Conservation (phyloP, 176 grass and related monocot species). For the maize (Zea mays) region DNA sequence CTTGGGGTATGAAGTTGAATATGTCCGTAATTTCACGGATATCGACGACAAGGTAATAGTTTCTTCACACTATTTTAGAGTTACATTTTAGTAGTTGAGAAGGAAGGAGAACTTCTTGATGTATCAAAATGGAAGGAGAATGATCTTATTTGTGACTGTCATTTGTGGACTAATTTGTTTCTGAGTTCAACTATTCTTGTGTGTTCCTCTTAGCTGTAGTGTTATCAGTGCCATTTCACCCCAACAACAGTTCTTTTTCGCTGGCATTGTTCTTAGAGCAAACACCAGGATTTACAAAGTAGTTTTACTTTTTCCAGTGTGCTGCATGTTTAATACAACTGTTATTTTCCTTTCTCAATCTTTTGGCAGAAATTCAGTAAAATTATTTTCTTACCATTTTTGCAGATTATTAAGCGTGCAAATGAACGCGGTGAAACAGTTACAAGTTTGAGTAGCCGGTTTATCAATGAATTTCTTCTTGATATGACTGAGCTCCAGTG, state of each 20-base stretch:
- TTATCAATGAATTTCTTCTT: conserved; percentile 73
- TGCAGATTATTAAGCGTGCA: conserved; percentile 85
- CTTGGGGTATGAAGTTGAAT: conserved; percentile 84
- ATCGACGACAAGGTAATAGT: conserved; percentile 88
- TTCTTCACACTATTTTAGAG: not conserved
- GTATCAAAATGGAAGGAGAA: not conserved
- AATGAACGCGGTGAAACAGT: conserved; percentile 77
- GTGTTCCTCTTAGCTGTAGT: not conserved
- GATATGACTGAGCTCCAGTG: conserved; percentile 81
- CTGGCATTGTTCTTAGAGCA: conserved; percentile 2
- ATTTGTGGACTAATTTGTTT: not conserved
- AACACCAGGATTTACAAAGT: conserved; percentile 1
- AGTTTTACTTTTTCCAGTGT: not conserved
- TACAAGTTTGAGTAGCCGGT: conserved; percentile 57
- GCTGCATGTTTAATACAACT: not conserved
- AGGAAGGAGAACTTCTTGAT: not conserved
- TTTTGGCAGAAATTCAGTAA: not conserved
- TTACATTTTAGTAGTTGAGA: conserved; percentile 17
- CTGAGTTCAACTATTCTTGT: not conserved
- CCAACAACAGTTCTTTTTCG: not conserved
- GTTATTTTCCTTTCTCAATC: not conserved
- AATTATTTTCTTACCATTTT: conserved; percentile 16
- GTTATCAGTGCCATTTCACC: not conserved
- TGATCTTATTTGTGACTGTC: not conserved
- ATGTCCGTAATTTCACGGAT: conserved; percentile 93